Evolutionary conservation across 306 rosid genomes (phyloP), one percentile per base, ranked within the genome.

Genomic region (Inga laurina): DNA sequence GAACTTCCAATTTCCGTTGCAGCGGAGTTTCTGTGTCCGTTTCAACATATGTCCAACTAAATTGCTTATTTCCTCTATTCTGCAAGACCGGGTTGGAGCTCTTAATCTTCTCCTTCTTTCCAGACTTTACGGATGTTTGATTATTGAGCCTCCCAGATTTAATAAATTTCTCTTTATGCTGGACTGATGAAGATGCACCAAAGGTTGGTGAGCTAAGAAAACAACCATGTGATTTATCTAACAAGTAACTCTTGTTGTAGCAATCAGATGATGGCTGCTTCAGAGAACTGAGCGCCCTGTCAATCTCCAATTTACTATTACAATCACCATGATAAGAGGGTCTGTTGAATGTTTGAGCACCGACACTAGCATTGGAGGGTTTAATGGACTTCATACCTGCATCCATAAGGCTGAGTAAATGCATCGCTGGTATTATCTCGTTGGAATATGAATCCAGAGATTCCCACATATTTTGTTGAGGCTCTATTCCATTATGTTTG

Each of bases 381-480:
- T 88, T 67, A 73, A 82, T 83, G 45, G 94, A 81, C 67, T 48
- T 87, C 91, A 82, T 86, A 57, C 94, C 86, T 56, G 93, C 88
- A 77, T 88, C 87, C 90, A 87, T 88, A 72, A 91, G 94, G 86
- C 92, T 91, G 74, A 91, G 91, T 80, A 90, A 86, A 89, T 91
- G 93, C 94, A 90, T 88, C 51, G 92, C 95, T 8, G 90, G 94
- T 81, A 90, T 90, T 59, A 90, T 85, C 76, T 88, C 94, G 84
- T 86, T 88, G 12, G 92, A 79, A 89, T 87, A 86, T 80, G 85
- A 66, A 87, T 93, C 96, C 62, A 82, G 21, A 11, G 91, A 77
- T 37, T 75, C 86, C 74, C 65, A 51, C 41, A 51, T 45, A 76
- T 83, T 83, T 44, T 83, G 86, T 19, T 76, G 90, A 83, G 72